Conservation (phyloP, 441 rosid genomes). For the Mallotus repandus region DNA sequence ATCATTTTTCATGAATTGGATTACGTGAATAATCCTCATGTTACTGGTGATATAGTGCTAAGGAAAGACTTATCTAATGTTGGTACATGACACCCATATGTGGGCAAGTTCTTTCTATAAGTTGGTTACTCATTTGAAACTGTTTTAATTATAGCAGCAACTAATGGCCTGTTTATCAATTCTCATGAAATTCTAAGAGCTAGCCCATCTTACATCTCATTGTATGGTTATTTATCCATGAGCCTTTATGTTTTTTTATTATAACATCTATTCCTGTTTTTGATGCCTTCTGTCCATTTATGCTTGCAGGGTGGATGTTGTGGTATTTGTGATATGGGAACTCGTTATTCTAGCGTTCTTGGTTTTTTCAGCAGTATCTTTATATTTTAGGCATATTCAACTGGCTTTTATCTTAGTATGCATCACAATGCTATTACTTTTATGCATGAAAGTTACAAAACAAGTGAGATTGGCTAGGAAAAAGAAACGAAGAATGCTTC, state of each 20-base stretch:
- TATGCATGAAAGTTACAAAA: conserved; percentile 83
- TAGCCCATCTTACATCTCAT: neutral
- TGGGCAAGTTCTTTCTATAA: too few species aligned
- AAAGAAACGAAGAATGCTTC: conserved; percentile 97
- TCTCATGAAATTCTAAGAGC: neutral
- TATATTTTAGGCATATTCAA: conserved; percentile 69
- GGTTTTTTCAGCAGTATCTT: conserved; percentile 88
- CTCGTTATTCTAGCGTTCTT: conserved; percentile 76
- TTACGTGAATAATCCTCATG: neutral
- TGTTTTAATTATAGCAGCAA: neutral
- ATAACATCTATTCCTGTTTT: conserved; percentile 12
- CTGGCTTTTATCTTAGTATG: conserved; percentile 72
- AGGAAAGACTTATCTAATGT: too few species aligned
- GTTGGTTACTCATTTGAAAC: neutral
- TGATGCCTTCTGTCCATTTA: conserved; percentile 14
- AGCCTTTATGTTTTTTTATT: neutral
- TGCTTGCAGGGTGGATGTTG: conserved; percentile 84
- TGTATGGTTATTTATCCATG: neutral
- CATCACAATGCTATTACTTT: conserved; percentile 62
- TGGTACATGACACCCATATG: too few species aligned
- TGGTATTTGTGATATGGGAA: conserved; percentile 87
- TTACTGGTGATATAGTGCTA: neutral
- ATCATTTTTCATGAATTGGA: neutral
- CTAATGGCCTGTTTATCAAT: neutral
- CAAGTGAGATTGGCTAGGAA: conserved; percentile 75